Conservation (phyloP, 73 alveolate species). For the Tetrahymena thermophila region DNA sequence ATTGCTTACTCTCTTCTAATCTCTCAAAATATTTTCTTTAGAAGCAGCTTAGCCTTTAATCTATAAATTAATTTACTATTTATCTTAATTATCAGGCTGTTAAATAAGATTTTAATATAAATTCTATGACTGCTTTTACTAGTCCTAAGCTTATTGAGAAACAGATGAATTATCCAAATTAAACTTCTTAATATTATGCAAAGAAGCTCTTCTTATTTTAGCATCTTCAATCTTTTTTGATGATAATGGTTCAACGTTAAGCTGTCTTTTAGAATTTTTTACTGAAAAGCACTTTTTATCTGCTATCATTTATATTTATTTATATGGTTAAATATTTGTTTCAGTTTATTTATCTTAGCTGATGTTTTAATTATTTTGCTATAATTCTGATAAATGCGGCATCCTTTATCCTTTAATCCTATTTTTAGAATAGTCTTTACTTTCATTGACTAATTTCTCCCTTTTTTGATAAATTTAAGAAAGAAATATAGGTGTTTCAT, state of each 20-base stretch:
- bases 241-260: neutral
- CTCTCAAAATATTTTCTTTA: neutral
- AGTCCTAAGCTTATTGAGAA: neutral
- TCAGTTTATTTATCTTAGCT: neutral
- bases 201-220: neutral
- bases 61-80: no score
- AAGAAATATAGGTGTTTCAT: neutral
- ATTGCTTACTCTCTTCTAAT: neutral
- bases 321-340: neutral
- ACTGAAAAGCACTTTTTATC: neutral
- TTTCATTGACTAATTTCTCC: neutral
- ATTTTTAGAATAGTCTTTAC: neutral
- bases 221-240: neutral
- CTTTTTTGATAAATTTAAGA: neutral
- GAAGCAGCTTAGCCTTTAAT: neutral
- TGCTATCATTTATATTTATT: neutral
- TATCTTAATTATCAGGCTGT: neutral
- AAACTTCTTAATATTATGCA: neutral
- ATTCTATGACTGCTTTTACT: neutral
- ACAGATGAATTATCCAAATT: neutral
- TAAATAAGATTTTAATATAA: neutral
- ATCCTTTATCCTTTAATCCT: neutral
- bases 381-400: neutral
- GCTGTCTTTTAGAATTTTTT: neutral
- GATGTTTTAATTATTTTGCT: neutral